phyloP scores from a whole-genome alignment of 176 grass and related monocot genomes.

The Thalia dealbata region DNA sequence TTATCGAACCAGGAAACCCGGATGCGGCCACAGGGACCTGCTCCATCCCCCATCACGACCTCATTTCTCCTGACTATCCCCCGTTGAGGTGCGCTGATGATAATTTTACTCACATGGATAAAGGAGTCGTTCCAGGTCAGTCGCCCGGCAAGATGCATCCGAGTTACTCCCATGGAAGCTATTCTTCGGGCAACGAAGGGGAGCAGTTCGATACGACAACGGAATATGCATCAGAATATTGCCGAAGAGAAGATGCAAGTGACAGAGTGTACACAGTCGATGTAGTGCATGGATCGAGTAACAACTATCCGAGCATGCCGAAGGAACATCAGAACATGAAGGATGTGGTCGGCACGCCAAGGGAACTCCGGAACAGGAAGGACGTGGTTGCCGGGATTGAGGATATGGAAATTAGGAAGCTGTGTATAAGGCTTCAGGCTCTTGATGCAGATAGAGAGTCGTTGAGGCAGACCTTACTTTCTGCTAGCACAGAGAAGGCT shows the following conservation, averaged over 20 bases:
- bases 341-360: not conserved
- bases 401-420: constrained; percentile 51
- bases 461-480: constrained; percentile 59
- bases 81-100: constrained; percentile 12
- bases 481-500: constrained; percentile 45
- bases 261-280: constrained; percentile 54
- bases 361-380: constrained; percentile 24
- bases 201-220: constrained; percentile 24
- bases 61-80: not conserved
- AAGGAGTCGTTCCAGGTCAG: constrained; percentile 12
- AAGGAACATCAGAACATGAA: not conserved
- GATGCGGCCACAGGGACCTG: not conserved
- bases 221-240: not conserved
- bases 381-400: constrained; percentile 10
- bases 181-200: not conserved
- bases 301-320: constrained; percentile 21
- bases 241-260: constrained; percentile 14
- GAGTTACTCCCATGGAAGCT: constrained; percentile 11
- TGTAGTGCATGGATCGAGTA: constrained; percentile 22
- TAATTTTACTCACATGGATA: constrained; percentile 5
- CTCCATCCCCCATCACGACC: constrained; percentile 28
- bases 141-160: constrained; percentile 28
- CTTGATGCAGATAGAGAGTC: constrained; percentile 71
- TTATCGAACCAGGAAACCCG: not conserved
- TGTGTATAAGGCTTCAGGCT: constrained; percentile 48